Evolutionary conservation across 257 asterid genomes (phyloP).

Genomic region (Sherardia arvensis): DNA sequence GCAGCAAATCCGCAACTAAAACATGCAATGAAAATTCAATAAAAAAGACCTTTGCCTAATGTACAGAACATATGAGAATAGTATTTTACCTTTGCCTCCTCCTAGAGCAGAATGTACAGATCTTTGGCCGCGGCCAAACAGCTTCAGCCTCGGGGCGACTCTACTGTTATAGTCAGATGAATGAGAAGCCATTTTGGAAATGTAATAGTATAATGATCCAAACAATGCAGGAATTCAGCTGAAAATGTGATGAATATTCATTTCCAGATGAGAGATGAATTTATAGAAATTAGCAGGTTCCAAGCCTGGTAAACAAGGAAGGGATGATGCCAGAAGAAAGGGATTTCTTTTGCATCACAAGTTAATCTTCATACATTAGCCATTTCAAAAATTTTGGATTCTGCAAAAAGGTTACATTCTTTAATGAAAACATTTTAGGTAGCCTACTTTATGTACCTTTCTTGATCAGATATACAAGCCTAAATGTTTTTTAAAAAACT

Average conservation of each 20-base stretch:
- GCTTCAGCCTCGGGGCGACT: conserved; percentile 13
- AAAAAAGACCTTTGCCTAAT: background rate
- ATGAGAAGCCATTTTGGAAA: conserved; percentile 10
- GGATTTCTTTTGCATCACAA: conserved; percentile 30
- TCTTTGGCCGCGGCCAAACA: conserved; percentile 37
- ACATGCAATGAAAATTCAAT: background rate
- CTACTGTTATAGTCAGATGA: conserved; percentile 16
- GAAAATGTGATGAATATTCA: background rate
- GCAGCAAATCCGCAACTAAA: conserved; percentile 47
- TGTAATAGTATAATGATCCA: background rate
- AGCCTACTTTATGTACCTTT: background rate
- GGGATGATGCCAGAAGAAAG: conserved; percentile 24
- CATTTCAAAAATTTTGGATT: conserved; percentile 3
- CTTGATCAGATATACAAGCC: background rate
- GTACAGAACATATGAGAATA: background rate
- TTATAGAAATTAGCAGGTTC: conserved; percentile 19
- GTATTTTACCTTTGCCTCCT: conserved; percentile 41
- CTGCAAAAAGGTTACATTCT: conserved; percentile 8
- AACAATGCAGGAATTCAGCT: background rate
- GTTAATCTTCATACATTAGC: conserved; percentile 8
- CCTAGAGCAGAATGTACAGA: conserved; percentile 44
- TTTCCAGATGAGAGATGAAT: background rate
- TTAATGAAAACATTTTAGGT: background rate
- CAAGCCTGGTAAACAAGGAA: conserved; percentile 28
- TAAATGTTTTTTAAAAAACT: background rate